Evolutionary conservation across 1,139 yeast genomes (phyloP), one percentile per base, ranked within the genome.

Genomic region (Yamadazyma buinensis): DNA sequence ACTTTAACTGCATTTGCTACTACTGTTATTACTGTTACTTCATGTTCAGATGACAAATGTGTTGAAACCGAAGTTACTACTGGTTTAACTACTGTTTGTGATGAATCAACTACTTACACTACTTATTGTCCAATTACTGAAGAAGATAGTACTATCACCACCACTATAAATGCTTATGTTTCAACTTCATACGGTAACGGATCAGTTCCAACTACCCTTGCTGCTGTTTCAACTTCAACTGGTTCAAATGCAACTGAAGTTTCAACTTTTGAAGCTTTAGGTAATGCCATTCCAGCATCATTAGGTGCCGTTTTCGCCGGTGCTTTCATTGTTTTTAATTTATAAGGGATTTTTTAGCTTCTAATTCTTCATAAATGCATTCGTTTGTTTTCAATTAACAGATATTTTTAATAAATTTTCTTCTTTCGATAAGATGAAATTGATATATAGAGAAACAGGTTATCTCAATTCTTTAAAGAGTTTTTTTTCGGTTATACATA

Each of bases 91-190:
- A 51, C 59, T 33, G 46, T 47, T 23, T 42, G 47, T 38, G 39
- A 46, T 34, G 39, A 32, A 12, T 13, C 44, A 35, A 70, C 77
- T 28, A 50, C 53, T 28, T 68, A 65, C 64, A 68, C 77, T 43
- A 72, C 79, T 33, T 57, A 65, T 55, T 72, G 76, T 41, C 75
- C 75, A 38, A 54, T 52, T 37, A 49, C 57, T 39, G 52, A 40
- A 22, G 39, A 32, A 33, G 33, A 35, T 13, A 21, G 31, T 29
- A 29, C 34, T 9, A 13, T 28, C 10, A 47, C 54, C 30, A 21
- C 26, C 10, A 6, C 23, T 15, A 15, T 23, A 11, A 24, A 26
- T 10, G 19, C 37, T 43, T 36, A 44, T 50, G 23, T 39, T 7
- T 23, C 10, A 18, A 21, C 33, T 21, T 21, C 29, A 13, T 20